phyloP scores from a whole-genome alignment of 108 stramenopile genomes.

The Poteriospumella lacustris region DNA sequence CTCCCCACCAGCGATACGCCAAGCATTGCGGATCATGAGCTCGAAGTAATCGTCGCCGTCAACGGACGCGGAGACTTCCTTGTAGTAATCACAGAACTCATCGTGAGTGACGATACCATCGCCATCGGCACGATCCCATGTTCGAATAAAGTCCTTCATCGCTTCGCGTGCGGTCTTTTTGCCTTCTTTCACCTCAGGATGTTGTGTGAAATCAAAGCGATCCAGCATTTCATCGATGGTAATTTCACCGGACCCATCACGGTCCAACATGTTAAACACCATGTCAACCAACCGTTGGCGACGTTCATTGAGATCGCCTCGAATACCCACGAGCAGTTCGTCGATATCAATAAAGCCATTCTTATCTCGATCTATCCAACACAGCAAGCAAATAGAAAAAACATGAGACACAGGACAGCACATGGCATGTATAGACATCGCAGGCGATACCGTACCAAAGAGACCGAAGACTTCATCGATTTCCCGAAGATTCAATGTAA shows the following conservation, averaged over 20 bases:
- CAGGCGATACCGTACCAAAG: neutral
- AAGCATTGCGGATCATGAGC: constrained; percentile 30
- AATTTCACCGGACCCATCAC: constrained; percentile 13
- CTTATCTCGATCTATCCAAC: constrained; percentile 12
- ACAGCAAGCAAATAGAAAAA: neutral
- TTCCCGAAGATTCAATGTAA: constrained; percentile 13
- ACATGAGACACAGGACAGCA: neutral
- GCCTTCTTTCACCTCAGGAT: constrained; percentile 15
- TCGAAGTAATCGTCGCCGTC: constrained; percentile 32
- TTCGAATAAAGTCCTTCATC: constrained; percentile 14
- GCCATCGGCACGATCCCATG: constrained; percentile 10
- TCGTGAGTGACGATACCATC: constrained; percentile 14
- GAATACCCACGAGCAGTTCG: constrained; percentile 22
- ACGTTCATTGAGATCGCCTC: constrained; percentile 26
- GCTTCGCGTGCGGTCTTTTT: constrained; percentile 19
- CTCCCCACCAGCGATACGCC: constrained; percentile 21
- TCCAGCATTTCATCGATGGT: constrained; percentile 20
- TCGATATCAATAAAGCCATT: constrained; percentile 31
- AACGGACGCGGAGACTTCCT: constrained; percentile 15
- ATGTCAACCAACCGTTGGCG: neutral
- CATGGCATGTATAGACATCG: neutral
- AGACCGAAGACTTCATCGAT: constrained; percentile 15
- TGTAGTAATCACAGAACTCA: constrained; percentile 27
- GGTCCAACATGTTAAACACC: constrained; percentile 20
- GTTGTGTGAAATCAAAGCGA: neutral